Percentiles rank a stretch among this genome's conserved stretches.
Conservation (phyloP, 495 filamentous ascomycete species). For the Xylaria palmicola region DNA sequence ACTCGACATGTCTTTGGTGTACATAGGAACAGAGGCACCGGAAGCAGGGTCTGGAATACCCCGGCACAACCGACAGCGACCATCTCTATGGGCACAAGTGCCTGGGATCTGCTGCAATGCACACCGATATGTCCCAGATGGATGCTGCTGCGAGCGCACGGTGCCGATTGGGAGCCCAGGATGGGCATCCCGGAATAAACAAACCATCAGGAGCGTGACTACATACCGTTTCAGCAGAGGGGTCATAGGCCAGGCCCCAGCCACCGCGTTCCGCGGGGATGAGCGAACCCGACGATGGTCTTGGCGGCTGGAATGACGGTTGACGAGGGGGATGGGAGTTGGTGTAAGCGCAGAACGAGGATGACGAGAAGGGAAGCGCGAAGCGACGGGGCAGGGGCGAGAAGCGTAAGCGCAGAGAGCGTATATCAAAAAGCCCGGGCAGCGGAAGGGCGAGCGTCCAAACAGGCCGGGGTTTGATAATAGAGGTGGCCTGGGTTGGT, state of each 20-base stretch:
- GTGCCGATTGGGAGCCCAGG: not conserved
- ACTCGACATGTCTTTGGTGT: too few relatives aligned
- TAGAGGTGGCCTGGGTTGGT: not conserved
- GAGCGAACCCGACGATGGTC: not conserved
- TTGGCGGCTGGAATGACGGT: not conserved
- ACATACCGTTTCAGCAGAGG: not conserved
- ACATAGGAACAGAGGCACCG: too few relatives aligned
- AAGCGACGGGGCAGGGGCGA: not conserved
- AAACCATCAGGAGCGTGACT: not conserved
- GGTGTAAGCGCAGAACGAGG: not conserved
- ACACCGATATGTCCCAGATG: too few relatives aligned
- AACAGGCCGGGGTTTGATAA: too few relatives aligned
- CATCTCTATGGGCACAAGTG: too few relatives aligned
- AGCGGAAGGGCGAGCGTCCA: too few relatives aligned
- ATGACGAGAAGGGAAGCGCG: not conserved
- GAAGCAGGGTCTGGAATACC: too few relatives aligned
- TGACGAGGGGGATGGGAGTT: too few relatives aligned
- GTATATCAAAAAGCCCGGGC: not conserved
- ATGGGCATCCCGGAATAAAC: not conserved
- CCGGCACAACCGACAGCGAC: too few relatives aligned
- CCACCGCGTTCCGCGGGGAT: not conserved
- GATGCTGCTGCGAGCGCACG: not conserved
- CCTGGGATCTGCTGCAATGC: too few relatives aligned
- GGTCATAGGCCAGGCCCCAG: not conserved
- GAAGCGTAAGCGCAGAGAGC: not conserved